Base-by-base conservation (phyloP, 2,329 filamentous ascomycete genomes). In the Calycina herbarum region DNA sequence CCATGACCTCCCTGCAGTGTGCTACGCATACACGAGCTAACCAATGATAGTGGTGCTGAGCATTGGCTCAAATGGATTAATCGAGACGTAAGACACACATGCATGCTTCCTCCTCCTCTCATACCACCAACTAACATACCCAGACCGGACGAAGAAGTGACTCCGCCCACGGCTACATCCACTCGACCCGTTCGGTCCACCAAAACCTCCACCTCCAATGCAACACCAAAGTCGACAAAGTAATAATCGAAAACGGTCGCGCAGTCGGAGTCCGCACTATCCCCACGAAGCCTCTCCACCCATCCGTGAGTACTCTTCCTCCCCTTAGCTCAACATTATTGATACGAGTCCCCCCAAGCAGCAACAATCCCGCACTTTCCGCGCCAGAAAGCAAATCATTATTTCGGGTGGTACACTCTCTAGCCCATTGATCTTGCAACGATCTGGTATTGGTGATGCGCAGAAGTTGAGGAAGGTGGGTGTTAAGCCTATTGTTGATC, bases 21-120 rank as follows among this genome's bases (percentile, higher is more conserved):
- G 48, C n/a, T 51, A 27, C 6, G 13, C 15, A 35, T 59, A 10
- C 20, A 56, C 5, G 13, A 38, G 24, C 33, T 38, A 15, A 27
- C 40, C 27, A 60, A 29, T 29, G 20, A 11, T n/a, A 74, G 73
- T 64, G 91, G 91, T 68, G 91, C 90, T 57, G 90, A 93, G 78
- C 90, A 93, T 70, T 94, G 91, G 91, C 80, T 94, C 64, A 93
- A 94, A 78, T 94, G 91, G 91, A 93, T 94, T 78, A 93, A 94
- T 73, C 84, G 86, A 66, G 86, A 86, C 70, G 81, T 81, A 71
- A 73, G 80, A 68, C 31, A 31, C 35, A 48, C n/a, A 48, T 5
- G 8, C 17, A 38, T 38, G 8, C 15, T 45, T 45, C 17, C 40
- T 8, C 45, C 45, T 11, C 20, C 4, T 6, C n/a, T 3, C 1